A percentile compares a stretch with the other conserved stretches of the same genome.
Evolutionary conservation across 768 basidiomycete species (phyloP).

Genomic region (Sarcodon aspratus): DNA sequence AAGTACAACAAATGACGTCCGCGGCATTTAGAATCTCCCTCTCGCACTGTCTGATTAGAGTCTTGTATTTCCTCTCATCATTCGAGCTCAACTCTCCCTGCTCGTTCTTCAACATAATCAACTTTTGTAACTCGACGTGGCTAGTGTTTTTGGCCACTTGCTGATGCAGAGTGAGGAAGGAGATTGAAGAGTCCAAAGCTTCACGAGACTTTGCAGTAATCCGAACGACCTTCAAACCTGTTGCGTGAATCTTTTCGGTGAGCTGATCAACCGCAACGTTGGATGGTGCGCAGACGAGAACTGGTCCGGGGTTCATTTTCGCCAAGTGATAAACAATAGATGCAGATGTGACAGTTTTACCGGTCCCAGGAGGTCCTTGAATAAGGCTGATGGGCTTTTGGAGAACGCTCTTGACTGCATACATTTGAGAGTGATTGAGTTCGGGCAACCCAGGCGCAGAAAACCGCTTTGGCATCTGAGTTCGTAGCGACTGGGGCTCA

Average conservation of each 20-base stretch:
- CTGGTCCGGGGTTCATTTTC: constrained; percentile 99
- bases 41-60: constrained; percentile 88
- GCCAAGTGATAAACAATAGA: constrained; percentile 98
- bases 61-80: constrained; percentile 97
- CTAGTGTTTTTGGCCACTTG: constrained; percentile 96
- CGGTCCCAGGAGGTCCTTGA: constrained; percentile 97
- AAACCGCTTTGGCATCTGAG: constrained; percentile 94
- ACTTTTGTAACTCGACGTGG: constrained; percentile 94
- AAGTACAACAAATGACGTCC: constrained; percentile 97
- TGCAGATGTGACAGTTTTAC: constrained; percentile 98
- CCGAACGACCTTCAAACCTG: constrained; percentile 97
- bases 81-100: constrained; percentile 95
- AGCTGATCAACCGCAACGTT: constrained; percentile 99
- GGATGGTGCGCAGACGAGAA: constrained; percentile 96
- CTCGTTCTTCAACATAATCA: constrained; percentile 95
- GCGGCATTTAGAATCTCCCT: constrained; percentile 93
- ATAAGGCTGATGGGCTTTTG: constrained; percentile 97
- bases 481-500: constrained; percentile 83
- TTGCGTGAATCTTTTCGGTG: constrained; percentile 97
- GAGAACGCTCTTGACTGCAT: constrained; percentile 96
- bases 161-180: constrained; percentile 90
- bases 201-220: constrained; percentile 97
- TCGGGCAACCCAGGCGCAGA: constrained; percentile 97
- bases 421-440: constrained; percentile 99
- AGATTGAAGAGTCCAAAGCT: constrained; percentile 91